phyloP scores from a whole-genome alignment of 805 yeast species.

The Ogataea paradorogensis region DNA sequence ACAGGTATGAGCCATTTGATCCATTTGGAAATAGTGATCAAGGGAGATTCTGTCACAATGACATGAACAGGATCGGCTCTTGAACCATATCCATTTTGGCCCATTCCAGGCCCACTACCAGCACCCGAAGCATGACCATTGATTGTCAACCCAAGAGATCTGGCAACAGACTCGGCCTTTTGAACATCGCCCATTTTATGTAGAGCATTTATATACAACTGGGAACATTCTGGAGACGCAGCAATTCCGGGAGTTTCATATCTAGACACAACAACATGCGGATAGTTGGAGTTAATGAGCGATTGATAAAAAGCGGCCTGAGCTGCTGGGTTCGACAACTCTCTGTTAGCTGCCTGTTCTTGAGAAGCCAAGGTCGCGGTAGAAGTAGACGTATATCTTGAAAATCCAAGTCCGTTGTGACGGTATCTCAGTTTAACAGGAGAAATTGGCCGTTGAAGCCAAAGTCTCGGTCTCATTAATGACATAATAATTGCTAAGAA shows the following conservation, averaged over 20 bases:
- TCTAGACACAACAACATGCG: conserved; percentile 94
- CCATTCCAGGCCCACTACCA: conserved; percentile 19
- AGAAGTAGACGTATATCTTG: conserved; percentile 11
- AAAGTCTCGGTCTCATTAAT: conserved; percentile 1
- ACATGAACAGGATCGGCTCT: conserved; percentile 88
- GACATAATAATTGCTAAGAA: conserved; percentile 2
- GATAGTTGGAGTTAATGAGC: conserved; percentile 76
- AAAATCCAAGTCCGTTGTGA: neutral
- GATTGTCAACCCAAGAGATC: conserved; percentile 35
- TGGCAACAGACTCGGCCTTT: conserved; percentile 69
- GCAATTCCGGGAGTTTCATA: conserved; percentile 95
- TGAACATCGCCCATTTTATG: conserved; percentile 71
- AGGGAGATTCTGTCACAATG: conserved; percentile 81
- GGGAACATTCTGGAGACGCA: conserved; percentile 72
- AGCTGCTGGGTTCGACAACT: conserved; percentile 59
- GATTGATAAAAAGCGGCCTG: conserved; percentile 85
- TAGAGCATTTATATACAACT: conserved; percentile 77
- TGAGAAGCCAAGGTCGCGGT: conserved; percentile 48
- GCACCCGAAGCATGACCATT: conserved; percentile 30
- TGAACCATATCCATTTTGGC: conserved; percentile 44
- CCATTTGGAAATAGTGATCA: conserved; percentile 80
- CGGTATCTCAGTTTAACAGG: neutral
- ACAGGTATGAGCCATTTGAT: conserved; percentile 83
- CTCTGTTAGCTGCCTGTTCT: conserved; percentile 86
- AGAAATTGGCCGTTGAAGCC: conserved; percentile 1